Percentiles rank a stretch among this genome's conserved stretches.
These are phyloP conservation scores for Prunus dulcis DNA, from an alignment of 306 rosid genomes.

Conservation along the genomic window DNA sequence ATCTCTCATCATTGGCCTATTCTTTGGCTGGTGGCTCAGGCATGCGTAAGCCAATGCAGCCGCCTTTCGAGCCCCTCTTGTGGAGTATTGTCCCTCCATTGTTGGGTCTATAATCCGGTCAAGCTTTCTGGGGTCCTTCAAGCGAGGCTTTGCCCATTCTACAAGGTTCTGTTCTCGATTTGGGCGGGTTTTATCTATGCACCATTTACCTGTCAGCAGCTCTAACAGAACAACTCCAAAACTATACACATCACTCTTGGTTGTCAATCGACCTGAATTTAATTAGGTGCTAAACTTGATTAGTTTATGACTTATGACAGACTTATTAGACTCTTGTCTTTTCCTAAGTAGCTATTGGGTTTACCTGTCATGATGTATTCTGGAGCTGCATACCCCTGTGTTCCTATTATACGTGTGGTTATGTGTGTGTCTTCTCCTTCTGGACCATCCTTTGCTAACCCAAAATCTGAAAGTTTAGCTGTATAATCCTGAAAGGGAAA, in stretches of 20 bases:
- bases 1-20: constrained; percentile 60
- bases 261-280: constrained; percentile 64
- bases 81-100: constrained; percentile 61
- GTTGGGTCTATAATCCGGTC: constrained; percentile 44
- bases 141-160: constrained; percentile 74
- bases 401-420: constrained; percentile 63
- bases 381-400: constrained; percentile 83
- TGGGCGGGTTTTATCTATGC: constrained; percentile 44
- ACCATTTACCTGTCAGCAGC: constrained; percentile 69
- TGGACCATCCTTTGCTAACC: constrained; percentile 75
- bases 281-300: background rate
- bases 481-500: constrained; percentile 49
- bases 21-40: constrained; percentile 54
- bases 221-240: constrained; percentile 82
- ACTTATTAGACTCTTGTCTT: background rate
- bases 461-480: constrained; percentile 73
- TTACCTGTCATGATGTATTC: constrained; percentile 73
- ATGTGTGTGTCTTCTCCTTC: constrained; percentile 72
- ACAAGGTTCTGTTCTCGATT: constrained; percentile 50
- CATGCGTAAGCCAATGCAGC: constrained; percentile 65
- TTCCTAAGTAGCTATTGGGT: background rate
- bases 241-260: constrained; percentile 82
- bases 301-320: background rate
- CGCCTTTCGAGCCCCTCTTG: constrained; percentile 50
- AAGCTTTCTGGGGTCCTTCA: constrained; percentile 54